Evolutionary conservation across 495 filamentous ascomycete species (phyloP), one percentile per base, ranked within the genome.

Genomic region (Hypoxylon lenormandii): DNA sequence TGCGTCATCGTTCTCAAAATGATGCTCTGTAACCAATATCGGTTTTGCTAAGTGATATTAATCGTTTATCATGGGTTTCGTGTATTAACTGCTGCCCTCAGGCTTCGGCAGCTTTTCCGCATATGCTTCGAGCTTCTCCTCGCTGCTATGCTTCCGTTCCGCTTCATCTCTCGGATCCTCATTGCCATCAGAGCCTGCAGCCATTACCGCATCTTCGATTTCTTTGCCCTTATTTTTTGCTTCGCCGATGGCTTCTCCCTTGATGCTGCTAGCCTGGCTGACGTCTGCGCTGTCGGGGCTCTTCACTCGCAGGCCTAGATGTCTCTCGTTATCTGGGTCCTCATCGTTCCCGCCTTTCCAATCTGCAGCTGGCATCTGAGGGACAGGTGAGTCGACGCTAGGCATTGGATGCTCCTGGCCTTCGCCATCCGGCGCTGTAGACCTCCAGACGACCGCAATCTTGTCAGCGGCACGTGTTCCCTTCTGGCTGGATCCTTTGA

Each of bases 361-460:
- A 70, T 94, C 88, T 1, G 92, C 88, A 5, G 91, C 79, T 28
- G 74, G 67, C 76, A 83, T 86, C 79, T 94, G 89, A 3, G 83
- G 84, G 18, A 95, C 87, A 1, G 87, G 82, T 45, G 89, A 87
- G 15, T 88, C 86, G 4, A 83, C 79, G 46, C 82, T 78, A 0
- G 90, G 89, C 72, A 92, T 86, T 1, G 82, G 77, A 23, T 79
- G 74, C 13, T 81, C 81, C 7, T 72, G 63, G 2, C 43, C 60
- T 28, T 68, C 71, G 18, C 37, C 59, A 30, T 66, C 70, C 30
- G 47, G 70, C 69, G 30, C 65, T 60, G 61, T 68, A 38, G 72
- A 78, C 55, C 72, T 82, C 95, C 95, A 98, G 3, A 97, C 91
- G 7, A 97, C 92, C 16, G 92, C 88, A n/a, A 97, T 74, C 18